phyloP scores from a whole-genome alignment of 2,329 filamentous ascomycete species.

The Aureobasidium namibiae region DNA sequence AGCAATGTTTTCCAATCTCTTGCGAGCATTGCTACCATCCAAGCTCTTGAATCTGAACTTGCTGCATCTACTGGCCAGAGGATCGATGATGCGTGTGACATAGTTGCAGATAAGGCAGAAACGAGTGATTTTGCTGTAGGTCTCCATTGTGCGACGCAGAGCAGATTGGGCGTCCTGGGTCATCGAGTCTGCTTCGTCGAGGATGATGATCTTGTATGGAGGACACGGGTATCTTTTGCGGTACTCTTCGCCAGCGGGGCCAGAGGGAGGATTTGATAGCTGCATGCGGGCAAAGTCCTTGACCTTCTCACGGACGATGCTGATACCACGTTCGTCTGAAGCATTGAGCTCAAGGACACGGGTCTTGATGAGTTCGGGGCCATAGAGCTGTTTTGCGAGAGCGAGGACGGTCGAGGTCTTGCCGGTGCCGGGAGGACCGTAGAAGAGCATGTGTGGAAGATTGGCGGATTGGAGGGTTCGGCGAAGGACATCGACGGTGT shows the following conservation, averaged over 20 bases:
- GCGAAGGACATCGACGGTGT: conserved; percentile 87
- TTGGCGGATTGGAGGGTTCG: conserved; percentile 92
- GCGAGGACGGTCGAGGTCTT: conserved; percentile 98
- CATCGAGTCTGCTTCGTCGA: conserved; percentile 98
- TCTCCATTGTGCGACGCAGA: conserved; percentile 93
- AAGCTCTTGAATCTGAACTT: conserved; percentile 98
- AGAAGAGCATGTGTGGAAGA: conserved; percentile 99
- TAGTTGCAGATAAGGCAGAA: conserved; percentile 99
- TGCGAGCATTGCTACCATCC: conserved; percentile 75
- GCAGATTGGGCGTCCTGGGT: conserved; percentile 96
- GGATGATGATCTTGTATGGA: conserved; percentile 97
- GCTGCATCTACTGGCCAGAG: conserved; percentile 82
- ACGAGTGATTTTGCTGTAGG: conserved; percentile 88
- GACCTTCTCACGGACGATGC: conserved; percentile 93
- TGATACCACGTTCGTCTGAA: conserved; percentile 96
- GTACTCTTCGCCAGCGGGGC: conserved; percentile 51
- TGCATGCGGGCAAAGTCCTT: conserved; percentile 97
- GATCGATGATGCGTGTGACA: conserved; percentile 95
- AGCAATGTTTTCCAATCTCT: conserved; percentile 75
- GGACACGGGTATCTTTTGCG: conserved; percentile 75
- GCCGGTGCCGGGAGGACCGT: conserved; percentile 91
- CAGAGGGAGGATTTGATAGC: conserved; percentile 67
- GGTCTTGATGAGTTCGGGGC: conserved; percentile 83
- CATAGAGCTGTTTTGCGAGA: conserved; percentile 93
- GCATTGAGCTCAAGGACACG: conserved; percentile 98